Evolutionary conservation across 2,329 filamentous ascomycete genomes (phyloP).

Genomic region (Monilinia fructicola): DNA sequence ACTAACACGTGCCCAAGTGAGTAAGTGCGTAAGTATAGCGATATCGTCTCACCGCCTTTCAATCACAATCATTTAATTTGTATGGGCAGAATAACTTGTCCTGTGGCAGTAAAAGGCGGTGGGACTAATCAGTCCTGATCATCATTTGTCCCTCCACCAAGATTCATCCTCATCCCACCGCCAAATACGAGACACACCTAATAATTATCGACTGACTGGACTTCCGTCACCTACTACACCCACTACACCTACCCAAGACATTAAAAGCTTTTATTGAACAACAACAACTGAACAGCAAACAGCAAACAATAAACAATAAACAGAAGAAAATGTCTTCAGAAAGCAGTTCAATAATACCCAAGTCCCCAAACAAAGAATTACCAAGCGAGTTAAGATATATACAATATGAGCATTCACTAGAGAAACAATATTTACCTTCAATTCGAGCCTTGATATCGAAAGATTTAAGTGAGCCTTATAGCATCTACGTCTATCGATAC

Average conservation of each 20-base stretch:
- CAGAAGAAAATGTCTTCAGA: slow-evolving; percentile 23
- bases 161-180: not conserved
- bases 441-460: slow-evolving; percentile 93
- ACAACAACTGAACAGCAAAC: not conserved
- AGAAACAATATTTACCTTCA: slow-evolving; percentile 69
- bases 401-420: slow-evolving; percentile 61
- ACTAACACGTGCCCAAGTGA: no score
- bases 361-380: slow-evolving; percentile 30
- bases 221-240: no score
- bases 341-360: not conserved
- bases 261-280: not conserved
- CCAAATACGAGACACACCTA: not conserved
- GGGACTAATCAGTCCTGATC: not conserved
- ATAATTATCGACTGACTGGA: no score
- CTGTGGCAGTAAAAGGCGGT: no score
- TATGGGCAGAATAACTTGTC: no score
- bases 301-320: not conserved
- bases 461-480: slow-evolving; percentile 96
- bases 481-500: slow-evolving; percentile 98
- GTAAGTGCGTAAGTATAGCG: no score
- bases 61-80: no score
- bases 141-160: not conserved
- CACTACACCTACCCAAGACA: no score
- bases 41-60: not conserved
- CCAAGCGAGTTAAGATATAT: slow-evolving; percentile 56